Conservation (phyloP, 495 filamentous ascomycete genomes). For the Penicilliopsis zonata region DNA sequence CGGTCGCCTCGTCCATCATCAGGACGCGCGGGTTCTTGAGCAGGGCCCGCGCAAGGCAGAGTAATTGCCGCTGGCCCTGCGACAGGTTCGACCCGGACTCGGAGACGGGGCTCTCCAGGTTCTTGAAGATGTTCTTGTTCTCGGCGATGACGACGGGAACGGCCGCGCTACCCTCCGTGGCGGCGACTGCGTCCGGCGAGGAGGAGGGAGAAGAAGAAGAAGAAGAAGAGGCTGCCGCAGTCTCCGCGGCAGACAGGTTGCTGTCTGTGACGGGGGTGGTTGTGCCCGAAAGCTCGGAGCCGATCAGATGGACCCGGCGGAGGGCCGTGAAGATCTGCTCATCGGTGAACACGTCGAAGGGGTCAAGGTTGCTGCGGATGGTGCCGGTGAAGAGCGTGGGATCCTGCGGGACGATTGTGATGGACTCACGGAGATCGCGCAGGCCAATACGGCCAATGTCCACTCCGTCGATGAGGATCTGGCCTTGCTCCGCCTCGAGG, state of each 20-base stretch:
- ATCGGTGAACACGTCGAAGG: conserved; percentile 83
- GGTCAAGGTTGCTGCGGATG: conserved; percentile 89
- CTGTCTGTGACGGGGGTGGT: conserved; percentile 29
- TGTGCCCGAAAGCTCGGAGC: conserved; percentile 37
- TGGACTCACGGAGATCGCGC: conserved; percentile 79
- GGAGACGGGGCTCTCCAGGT: conserved; percentile 70
- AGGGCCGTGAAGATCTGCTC: conserved; percentile 83
- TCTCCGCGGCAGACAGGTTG: conserved; percentile 8
- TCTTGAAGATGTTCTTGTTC: conserved; percentile 93
- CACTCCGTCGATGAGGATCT: conserved; percentile 81
- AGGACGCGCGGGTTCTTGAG: conserved; percentile 86
- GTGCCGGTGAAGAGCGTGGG: conserved; percentile 96
- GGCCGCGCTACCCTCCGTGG: conserved; percentile 29
- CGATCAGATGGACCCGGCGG: conserved; percentile 83
- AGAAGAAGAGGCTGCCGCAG: conserved; percentile 5
- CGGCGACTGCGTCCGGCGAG: conserved; percentile 10
- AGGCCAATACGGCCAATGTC: conserved; percentile 84
- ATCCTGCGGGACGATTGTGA: conserved; percentile 98
- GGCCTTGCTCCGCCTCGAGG: conserved; percentile 84
- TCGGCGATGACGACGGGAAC: conserved; percentile 24
- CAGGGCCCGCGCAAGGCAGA: conserved; percentile 89
- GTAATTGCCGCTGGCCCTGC: conserved; percentile 89
- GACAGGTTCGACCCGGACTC: conserved; percentile 95
- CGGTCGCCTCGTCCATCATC: conserved; percentile 98
- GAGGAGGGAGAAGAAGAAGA: conserved; percentile 5